A percentile compares a stretch with the other conserved stretches of the same genome.
phyloP scores from a whole-genome alignment of 2,329 filamentous ascomycete genomes.

The Seiridium unicorne region DNA sequence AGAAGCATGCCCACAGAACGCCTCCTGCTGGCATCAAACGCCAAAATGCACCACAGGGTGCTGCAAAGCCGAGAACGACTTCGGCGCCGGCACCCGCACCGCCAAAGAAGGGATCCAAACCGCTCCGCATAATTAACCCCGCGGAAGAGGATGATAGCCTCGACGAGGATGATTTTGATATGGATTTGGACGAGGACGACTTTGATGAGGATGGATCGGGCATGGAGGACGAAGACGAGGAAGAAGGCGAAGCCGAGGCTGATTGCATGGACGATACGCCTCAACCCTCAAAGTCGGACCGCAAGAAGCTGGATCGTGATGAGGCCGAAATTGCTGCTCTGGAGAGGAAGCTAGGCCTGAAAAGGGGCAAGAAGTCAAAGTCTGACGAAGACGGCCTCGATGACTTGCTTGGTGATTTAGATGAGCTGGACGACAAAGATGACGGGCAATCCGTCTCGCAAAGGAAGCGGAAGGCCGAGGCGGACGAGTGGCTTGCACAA shows the following conservation, averaged over 20 bases:
- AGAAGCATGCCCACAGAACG: conserved; percentile 18
- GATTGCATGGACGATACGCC: conserved; percentile 38
- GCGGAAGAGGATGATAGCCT: conserved; percentile 10
- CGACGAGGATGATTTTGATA: conserved; percentile 14
- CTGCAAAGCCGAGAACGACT: not conserved
- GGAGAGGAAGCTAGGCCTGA: conserved; percentile 84
- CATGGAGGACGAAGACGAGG: conserved; percentile 19
- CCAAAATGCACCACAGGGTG: not conserved
- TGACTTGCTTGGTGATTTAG: conserved; percentile 70
- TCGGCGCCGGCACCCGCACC: conserved; percentile 6
- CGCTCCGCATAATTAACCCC: conserved; percentile 5
- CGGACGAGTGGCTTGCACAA: conserved; percentile 58
- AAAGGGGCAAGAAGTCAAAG: conserved; percentile 71
- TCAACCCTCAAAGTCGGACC: conserved; percentile 38
- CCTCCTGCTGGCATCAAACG: not conserved
- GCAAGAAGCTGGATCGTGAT: conserved; percentile 70
- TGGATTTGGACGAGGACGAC: conserved; percentile 22
- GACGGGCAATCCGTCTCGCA: conserved; percentile 50
- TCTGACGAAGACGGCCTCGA: conserved; percentile 79
- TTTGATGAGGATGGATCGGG: conserved; percentile 7
- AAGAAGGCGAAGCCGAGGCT: conserved; percentile 80
- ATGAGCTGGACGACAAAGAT: conserved; percentile 40
- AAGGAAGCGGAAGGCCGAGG: conserved; percentile 59
- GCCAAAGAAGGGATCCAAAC: not conserved
- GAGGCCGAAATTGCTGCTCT: conserved; percentile 85